A percentile compares a stretch with the other conserved stretches of the same genome.
Conservation (phyloP, 768 basidiomycete species). For the Lactarius quietus region DNA sequence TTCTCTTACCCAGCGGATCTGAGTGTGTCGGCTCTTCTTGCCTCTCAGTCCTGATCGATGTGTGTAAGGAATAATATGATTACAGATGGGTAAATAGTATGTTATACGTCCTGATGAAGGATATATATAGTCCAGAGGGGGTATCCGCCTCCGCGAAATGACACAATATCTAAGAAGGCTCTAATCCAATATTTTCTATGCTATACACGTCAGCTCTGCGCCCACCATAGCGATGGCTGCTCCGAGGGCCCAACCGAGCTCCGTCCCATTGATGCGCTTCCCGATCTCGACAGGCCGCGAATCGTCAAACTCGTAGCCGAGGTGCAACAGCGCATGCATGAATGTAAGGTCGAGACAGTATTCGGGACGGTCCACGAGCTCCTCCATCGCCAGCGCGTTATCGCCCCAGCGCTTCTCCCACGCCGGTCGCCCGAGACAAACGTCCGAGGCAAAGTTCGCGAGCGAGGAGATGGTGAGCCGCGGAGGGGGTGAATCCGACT, state of each 20-base stretch:
- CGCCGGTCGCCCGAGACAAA: slow-evolving; percentile 64
- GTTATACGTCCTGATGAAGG: neutral
- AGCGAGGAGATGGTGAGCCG: slow-evolving; percentile 49
- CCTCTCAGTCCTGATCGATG: neutral
- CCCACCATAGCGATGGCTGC: slow-evolving; percentile 76
- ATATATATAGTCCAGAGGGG: neutral
- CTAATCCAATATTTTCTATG: slow-evolving; percentile 26
- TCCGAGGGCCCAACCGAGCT: slow-evolving; percentile 91
- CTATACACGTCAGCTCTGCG: slow-evolving; percentile 53
- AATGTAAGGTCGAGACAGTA: slow-evolving; percentile 96
- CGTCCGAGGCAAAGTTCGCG: slow-evolving; percentile 57
- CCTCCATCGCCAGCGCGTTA: slow-evolving; percentile 50
- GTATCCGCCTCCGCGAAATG: neutral
- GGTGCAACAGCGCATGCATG: slow-evolving; percentile 80
- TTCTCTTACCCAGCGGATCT: neutral
- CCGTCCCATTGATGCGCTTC: slow-evolving; percentile 85
- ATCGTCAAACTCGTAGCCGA: slow-evolving; percentile 87
- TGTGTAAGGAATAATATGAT: neutral
- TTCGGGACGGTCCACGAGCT: slow-evolving; percentile 82
- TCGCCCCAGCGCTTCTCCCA: slow-evolving; percentile 55
- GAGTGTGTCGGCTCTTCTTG: neutral
- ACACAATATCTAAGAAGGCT: neutral
- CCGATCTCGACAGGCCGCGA: slow-evolving; percentile 68
- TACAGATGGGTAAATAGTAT: neutral
- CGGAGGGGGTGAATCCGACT: slow-evolving; percentile 26